Conservation (phyloP, 2,329 filamentous ascomycete species). For the Colletotrichum sansevieriae region DNA sequence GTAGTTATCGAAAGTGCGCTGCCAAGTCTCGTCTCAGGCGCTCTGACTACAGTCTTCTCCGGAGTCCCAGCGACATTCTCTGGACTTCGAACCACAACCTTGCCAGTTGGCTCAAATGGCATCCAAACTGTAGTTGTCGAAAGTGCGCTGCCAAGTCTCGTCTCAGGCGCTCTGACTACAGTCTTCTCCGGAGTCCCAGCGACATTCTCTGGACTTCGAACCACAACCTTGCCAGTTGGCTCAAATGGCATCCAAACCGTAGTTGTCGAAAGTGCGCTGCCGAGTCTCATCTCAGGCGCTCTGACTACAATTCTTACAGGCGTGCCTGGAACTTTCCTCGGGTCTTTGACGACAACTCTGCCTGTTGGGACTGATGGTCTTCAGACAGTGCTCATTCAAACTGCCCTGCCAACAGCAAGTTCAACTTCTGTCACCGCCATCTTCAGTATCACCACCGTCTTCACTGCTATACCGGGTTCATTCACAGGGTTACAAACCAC, state of each 20-base stretch:
- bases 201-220: neutral
- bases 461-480: conserved; percentile 15
- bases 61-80: conserved; percentile 1
- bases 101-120: neutral
- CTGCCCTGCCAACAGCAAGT: neutral
- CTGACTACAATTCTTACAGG: conserved; percentile 6
- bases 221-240: neutral
- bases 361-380: conserved; percentile 17
- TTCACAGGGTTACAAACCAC: conserved; percentile 7
- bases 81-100: neutral
- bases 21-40: conserved; percentile 4
- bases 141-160: conserved; percentile 6
- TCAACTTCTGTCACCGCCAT: neutral
- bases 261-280: neutral
- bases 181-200: neutral
- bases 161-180: neutral
- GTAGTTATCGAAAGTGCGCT: conserved; percentile 4
- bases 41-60: neutral
- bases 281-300: neutral
- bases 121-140: conserved; percentile 24
- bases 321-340: conserved; percentile 17
- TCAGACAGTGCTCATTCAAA: conserved; percentile 24
- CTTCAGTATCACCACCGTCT: neutral
- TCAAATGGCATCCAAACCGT: conserved; percentile 16
- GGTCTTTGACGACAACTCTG: conserved; percentile 1